Evolutionary conservation across 2,329 filamentous ascomycete genomes (phyloP), one percentile per base, ranked within the genome.

Genomic region (Monosporascus sp.): DNA sequence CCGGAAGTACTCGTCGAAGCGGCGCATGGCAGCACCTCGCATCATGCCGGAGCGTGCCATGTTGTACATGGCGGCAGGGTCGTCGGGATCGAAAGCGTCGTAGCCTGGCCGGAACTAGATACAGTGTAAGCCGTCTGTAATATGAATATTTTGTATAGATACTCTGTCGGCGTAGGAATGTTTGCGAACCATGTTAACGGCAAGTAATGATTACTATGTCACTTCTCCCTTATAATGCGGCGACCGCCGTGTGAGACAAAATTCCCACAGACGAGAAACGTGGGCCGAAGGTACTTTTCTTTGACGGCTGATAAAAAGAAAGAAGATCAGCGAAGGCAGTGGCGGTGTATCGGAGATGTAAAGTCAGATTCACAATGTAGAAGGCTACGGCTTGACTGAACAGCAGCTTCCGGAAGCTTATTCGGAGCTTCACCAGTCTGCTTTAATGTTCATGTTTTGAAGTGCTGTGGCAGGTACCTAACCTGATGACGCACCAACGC

Each of bases 1-100:
- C 65, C 94, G 87, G 74, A 97, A 97, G 77, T 96, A 97, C 73
- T 99, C 94, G 72, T 99, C 93, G 76, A 99, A 99, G 56, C 92
- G 89, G 64, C 91, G 88, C 51, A 77, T 62, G 73, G 78, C 65
- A 70, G 78, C 71, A 51, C 78, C 72, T 55, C 79, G 76, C 58
- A 66, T 65, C 63, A 67, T 65, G 53, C 73, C 71, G 26, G 68
- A 65, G 26, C 72, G 71, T 41, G 75, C 75, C 72, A 79, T 74
- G 65, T 74, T 74, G 65, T 74, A 77, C 64, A 79, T 72, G 54
- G 75, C 70, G 31, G 74, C 71, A n/a, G 76, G 72, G 60, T 79
- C 75, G 56, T 68, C 69, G 54, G 75, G 72, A 62, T 79, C 76
- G 60, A 74, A 76, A 47, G 69, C 73, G 49, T 70, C 69, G 55